Conservation (phyloP, 139 green algal species). For the Haematococcus lacustris region DNA sequence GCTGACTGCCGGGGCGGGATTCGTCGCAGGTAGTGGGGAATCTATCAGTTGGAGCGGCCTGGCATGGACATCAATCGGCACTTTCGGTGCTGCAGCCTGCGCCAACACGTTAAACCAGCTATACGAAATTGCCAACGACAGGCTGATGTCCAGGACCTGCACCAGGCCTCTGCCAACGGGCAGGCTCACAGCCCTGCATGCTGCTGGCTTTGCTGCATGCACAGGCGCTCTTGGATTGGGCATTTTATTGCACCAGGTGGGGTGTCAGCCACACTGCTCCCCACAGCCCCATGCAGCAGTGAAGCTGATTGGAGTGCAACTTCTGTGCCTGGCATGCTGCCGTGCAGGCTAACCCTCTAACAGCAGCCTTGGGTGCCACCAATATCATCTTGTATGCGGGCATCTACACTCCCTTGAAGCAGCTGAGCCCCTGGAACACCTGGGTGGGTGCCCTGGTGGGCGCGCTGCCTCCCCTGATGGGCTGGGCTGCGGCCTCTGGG, state of each 20-base stretch:
- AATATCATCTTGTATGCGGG: conserved; percentile 95
- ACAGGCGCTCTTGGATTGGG: conserved; percentile 60
- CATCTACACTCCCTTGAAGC: conserved; percentile 97
- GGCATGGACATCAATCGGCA: conserved; percentile 80
- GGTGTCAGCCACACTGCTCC: too few relatives aligned
- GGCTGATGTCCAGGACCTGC: conserved; percentile 80
- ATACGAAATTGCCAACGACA: conserved; percentile 81
- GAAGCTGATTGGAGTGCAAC: too few relatives aligned
- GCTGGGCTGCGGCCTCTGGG: conserved; percentile 75
- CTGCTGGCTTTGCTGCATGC: conserved; percentile 70
- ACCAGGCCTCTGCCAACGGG: conserved; percentile 85
- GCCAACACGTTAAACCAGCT: conserved; percentile 97
- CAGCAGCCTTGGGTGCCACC: conserved; percentile 73
- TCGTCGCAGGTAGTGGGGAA: conserved; percentile 68
- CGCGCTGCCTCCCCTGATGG: conserved; percentile 96
- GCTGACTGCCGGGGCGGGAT: conserved; percentile 79
- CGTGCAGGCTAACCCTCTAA: conserved; percentile 74
- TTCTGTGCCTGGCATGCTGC: too few relatives aligned
- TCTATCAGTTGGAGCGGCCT: conserved; percentile 57
- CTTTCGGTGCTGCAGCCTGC: conserved; percentile 68
- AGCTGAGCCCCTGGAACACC: conserved; percentile 51
- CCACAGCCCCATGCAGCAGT: too few relatives aligned
- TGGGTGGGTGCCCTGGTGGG: conserved; percentile 97
- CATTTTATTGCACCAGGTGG: conserved; percentile 61
- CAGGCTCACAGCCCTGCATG: conserved; percentile 57